Evolutionary conservation across 768 basidiomycete species (phyloP), one percentile per base, ranked within the genome.

Genomic region (Lentinula raphanica): DNA sequence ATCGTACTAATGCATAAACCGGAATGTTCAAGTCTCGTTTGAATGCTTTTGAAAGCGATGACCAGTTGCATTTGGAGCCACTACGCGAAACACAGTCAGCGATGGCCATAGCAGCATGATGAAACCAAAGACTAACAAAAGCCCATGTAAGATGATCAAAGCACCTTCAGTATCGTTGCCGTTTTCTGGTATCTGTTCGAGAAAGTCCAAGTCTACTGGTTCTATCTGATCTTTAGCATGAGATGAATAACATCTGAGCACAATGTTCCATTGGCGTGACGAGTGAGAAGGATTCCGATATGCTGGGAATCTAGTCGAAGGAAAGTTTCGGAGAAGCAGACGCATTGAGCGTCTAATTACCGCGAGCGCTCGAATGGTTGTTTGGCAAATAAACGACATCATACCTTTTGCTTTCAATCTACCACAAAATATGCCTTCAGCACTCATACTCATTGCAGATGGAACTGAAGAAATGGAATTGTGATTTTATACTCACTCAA

Each of bases 381-480:
- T n/a, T n/a, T n/a, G n/a, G n/a, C n/a, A n/a, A n/a, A n/a, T 27
- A 19, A 45, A 13, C 54, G n/a, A n/a, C n/a, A n/a, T n/a, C n/a
- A n/a, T n/a, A n/a, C n/a, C n/a, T n/a, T 39, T 54, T 31, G 32
- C 32, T 35, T 35, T 6, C 32, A 5, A 39, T 17, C 38, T 15
- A 39, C 13, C 8, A 5, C 9, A 44, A 12, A 39, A 53, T 25
- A 76, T 78, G 76, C 74, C 79, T 9, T 82, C 84, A 36, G 91
- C 87, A 5, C 74, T 91, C 21, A 77, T 93, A 48, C 74, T 93
- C 23, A 80, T 93, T 27, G 87, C 90, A 17, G 80, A 92, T 66
- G 91, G 91, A 12, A 92, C 91, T 1, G 91, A 93, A 67, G 91
- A 93, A 72, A 92, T 91, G 85, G 90, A 92, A 71, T 92, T 92